These are phyloP conservation scores for Termitomyces sp. DNA, from an alignment of 768 basidiomycete genomes.

Conservation along the genomic window DNA sequence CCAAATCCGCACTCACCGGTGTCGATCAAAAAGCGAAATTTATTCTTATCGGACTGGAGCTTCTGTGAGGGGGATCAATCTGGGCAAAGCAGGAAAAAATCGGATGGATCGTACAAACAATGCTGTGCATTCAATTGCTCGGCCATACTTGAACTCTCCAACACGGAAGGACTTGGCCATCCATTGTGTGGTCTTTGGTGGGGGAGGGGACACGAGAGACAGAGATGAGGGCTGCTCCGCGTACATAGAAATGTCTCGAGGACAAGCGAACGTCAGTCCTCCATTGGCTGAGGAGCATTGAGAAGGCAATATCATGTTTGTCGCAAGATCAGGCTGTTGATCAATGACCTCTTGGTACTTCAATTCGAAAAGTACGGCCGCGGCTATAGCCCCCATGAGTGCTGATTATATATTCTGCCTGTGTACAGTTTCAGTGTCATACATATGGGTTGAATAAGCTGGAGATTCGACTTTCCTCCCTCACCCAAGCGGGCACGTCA, in stretches of 20 bases:
- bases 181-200: background rate
- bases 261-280: background rate
- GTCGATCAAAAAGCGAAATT: background rate
- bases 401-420: background rate
- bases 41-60: background rate
- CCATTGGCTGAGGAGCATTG: too few species aligned
- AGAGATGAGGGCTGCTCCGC: background rate
- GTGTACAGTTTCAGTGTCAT: background rate
- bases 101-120: background rate
- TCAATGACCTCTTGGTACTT: background rate
- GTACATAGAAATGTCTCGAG: background rate
- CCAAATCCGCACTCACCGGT: background rate
- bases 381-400: background rate
- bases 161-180: background rate
- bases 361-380: background rate
- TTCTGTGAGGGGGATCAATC: background rate
- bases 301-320: too few species aligned
- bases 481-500: background rate
- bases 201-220: background rate
- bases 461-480: background rate
- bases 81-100: background rate
- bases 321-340: background rate
- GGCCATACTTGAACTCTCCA: background rate
- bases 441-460: background rate
- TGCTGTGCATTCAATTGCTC: background rate